Conservation (phyloP, 805 yeast species). For the Candida cerambycidarum region DNA sequence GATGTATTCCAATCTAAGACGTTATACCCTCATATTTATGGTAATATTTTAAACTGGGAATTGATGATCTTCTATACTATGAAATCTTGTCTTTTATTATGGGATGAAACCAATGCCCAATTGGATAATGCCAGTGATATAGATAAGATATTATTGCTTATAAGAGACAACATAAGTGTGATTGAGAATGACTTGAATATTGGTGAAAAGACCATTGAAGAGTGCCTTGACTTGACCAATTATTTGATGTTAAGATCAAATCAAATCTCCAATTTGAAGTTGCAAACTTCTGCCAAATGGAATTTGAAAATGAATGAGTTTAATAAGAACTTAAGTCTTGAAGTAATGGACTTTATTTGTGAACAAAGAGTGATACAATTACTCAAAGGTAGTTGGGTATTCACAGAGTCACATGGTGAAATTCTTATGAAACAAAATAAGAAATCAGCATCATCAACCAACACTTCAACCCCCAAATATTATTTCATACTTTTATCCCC, state of each 20-base stretch:
- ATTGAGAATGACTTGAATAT: conserved; percentile 24
- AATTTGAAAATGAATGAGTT: conserved; percentile 45
- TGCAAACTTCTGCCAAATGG: conserved; percentile 43
- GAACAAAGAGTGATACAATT: conserved; percentile 73
- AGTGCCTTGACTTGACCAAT: conserved; percentile 44
- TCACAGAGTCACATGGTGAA: conserved; percentile 54
- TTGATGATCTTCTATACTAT: conserved; percentile 55
- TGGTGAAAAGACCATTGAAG: conserved; percentile 37
- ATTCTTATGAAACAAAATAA: conserved; percentile 16
- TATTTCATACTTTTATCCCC: conserved; percentile 67
- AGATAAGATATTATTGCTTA: conserved; percentile 47
- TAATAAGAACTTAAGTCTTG: conserved; percentile 48
- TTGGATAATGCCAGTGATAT: conserved; percentile 47
- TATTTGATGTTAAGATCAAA: conserved; percentile 46
- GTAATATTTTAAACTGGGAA: conserved; percentile 50
- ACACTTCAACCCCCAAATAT: conserved; percentile 24
- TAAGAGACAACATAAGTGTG: conserved; percentile 30
- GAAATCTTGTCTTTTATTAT: conserved; percentile 56
- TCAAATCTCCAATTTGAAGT: conserved; percentile 50
- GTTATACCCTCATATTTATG: conserved; percentile 38
- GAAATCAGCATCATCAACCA: neutral
- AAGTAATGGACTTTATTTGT: conserved; percentile 67
- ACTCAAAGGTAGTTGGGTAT: conserved; percentile 82
- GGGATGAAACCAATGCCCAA: conserved; percentile 63
- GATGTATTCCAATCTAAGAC: conserved; percentile 28